A percentile compares a stretch with the other conserved stretches of the same genome.
Evolutionary conservation across 2,329 filamentous ascomycete species (phyloP).

Genomic region (Setomelanomma holmii): DNA sequence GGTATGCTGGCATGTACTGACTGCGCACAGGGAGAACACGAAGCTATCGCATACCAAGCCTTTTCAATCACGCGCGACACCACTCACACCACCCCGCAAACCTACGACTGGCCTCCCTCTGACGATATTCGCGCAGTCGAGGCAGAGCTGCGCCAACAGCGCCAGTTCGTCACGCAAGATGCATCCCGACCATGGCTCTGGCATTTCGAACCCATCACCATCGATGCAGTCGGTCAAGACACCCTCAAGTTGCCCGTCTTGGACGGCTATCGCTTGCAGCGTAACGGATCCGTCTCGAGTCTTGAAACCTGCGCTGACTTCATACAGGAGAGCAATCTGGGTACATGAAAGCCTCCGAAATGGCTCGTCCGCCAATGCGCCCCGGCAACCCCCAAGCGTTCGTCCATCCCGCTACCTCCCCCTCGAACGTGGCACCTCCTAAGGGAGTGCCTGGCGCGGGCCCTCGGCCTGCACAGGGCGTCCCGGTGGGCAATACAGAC

Average conservation of each 20-base stretch:
- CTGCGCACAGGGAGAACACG: constrained; percentile 42
- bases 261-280: constrained; percentile 40
- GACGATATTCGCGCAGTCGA: constrained; percentile 43
- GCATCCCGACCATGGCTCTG: constrained; percentile 41
- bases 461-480: constrained; percentile 24
- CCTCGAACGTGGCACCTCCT: constrained; percentile 23
- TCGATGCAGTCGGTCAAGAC: constrained; percentile 29
- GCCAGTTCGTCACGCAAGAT: constrained; percentile 42
- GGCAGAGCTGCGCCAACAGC: constrained; percentile 33
- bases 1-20: constrained; percentile 15
- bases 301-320: constrained; percentile 25
- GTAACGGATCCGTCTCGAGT: constrained; percentile 20
- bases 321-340: constrained; percentile 41
- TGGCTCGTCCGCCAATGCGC: constrained; percentile 39
- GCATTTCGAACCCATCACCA: constrained; percentile 39
- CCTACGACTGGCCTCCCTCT: constrained; percentile 23
- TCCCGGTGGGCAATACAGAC: constrained; percentile 17
- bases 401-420: constrained; percentile 22
- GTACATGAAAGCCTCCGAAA: constrained; percentile 42
- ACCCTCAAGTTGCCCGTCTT: constrained; percentile 32
- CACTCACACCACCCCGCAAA: constrained; percentile 14
- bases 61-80: constrained; percentile 39
- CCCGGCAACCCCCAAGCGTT: constrained; percentile 27
- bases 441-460: constrained; percentile 28
- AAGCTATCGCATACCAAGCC: constrained; percentile 47